Percentiles rank a stretch among this genome's conserved stretches.
phyloP scores from a whole-genome alignment of 176 grass and related monocot species.

The bread wheat (Triticum aestivum) region IWGSC_CS_RefSeq_v2.1 NC_057797.1:80371606-80372105 shows the following conservation, averaged over 20 bases:
- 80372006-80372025: no score
- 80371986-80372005: no score
- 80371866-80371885: neutral
- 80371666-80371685: constrained; percentile 54
- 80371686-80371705: constrained; percentile 55
- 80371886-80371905: neutral
- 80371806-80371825: constrained; percentile 38
- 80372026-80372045: no score
- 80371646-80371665: neutral
- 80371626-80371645: constrained; percentile 53
- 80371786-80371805: constrained; percentile 55
- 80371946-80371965: neutral
- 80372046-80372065: no score
- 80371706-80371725: constrained; percentile 61
- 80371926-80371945: no score
- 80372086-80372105: no score
- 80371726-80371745: constrained; percentile 41
- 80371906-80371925: neutral
- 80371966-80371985: neutral
- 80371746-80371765: constrained; percentile 63
- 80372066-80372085: no score
- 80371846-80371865: constrained; percentile 4
- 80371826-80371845: constrained; percentile 5
- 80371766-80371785: constrained; percentile 84
- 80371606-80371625: constrained; percentile 36